Evolutionary conservation across 2,329 filamentous ascomycete genomes (phyloP).

Genomic region (Tolypocladium pustulatum): DNA sequence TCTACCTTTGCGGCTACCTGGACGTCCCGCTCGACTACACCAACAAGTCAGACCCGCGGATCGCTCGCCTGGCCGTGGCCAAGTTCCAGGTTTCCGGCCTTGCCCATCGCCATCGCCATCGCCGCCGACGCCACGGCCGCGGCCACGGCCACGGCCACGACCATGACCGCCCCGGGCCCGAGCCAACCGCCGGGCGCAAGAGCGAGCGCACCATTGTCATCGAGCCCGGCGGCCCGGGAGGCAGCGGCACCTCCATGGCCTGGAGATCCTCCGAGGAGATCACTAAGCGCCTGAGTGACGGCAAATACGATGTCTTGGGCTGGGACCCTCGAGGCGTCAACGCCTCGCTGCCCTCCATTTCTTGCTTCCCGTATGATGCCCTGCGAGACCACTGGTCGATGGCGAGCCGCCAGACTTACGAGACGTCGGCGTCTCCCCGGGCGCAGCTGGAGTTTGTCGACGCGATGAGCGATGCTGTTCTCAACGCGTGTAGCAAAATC

Average conservation of each 20-base stretch:
- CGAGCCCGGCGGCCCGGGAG: slow-evolving; percentile 40
- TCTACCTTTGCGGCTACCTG: slow-evolving; percentile 37
- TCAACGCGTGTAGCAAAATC: slow-evolving; percentile 30
- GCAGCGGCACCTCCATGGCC: slow-evolving; percentile 31
- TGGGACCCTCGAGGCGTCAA: slow-evolving; percentile 46
- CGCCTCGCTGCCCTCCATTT: slow-evolving; percentile 29
- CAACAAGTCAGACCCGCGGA: slow-evolving; percentile 30
- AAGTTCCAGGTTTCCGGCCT: slow-evolving; percentile 38
- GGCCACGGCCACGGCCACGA: not conserved
- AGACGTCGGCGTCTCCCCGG: slow-evolving; percentile 21
- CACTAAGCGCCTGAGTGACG: slow-evolving; percentile 29
- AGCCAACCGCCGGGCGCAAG: slow-evolving; percentile 18
- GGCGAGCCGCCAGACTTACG: slow-evolving; percentile 26
- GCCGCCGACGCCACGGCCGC: not conserved
- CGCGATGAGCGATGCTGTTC: slow-evolving; percentile 33
- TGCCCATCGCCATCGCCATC: slow-evolving; percentile 10
- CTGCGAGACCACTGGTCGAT: slow-evolving; percentile 36
- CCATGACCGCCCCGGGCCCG: not conserved
- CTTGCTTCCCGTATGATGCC: slow-evolving; percentile 35
- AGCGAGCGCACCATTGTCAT: slow-evolving; percentile 37
- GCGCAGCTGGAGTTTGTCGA: slow-evolving; percentile 31
- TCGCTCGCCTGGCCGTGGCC: slow-evolving; percentile 35
- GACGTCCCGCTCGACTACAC: slow-evolving; percentile 38
- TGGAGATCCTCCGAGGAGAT: slow-evolving; percentile 26
- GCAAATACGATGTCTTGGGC: slow-evolving; percentile 36